A percentile compares a stretch with the other conserved stretches of the same genome.
These are phyloP conservation scores for Citeromyces hawaiiensis DNA, from an alignment of 1,139 yeast species.

Conservation along the genomic window DNA sequence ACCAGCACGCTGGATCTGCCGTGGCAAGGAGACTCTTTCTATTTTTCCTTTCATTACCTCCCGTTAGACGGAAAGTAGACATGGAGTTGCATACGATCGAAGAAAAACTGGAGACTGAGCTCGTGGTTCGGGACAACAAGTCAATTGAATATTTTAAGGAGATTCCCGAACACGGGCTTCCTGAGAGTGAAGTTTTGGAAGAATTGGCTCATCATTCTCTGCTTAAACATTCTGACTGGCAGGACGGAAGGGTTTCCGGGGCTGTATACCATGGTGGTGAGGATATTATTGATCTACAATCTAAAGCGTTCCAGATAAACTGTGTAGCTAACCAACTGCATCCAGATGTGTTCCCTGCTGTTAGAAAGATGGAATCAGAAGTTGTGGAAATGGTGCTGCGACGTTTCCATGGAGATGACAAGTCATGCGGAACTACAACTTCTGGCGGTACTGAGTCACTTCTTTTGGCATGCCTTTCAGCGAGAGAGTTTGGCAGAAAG, in stretches of 20 bases:
- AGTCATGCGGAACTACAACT: constrained; percentile 81
- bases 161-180: constrained; percentile 48
- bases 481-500: constrained; percentile 51
- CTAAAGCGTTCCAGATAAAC: constrained; percentile 61
- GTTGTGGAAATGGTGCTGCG: constrained; percentile 83
- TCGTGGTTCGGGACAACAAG: constrained; percentile 36
- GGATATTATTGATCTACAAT: constrained; percentile 57
- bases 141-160: constrained; percentile 29
- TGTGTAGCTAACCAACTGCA: constrained; percentile 90
- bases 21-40: not conserved
- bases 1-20: constrained; percentile 13
- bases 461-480: constrained; percentile 74
- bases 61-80: constrained; percentile 41
- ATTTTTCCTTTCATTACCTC: constrained; percentile 35
- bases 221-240: constrained; percentile 67
- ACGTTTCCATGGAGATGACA: constrained; percentile 57
- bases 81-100: constrained; percentile 39
- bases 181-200: constrained; percentile 24
- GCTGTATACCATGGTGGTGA: constrained; percentile 95
- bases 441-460: constrained; percentile 97
- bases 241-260: constrained; percentile 77
- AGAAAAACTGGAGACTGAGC: constrained; percentile 32
- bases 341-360: constrained; percentile 95
- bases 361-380: constrained; percentile 92
- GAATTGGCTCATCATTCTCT: constrained; percentile 29